Evolutionary conservation across 129 eudicot genomes (phyloP), one percentile per base, ranked within the genome.

Genomic region (Saposhnikovia divaricata): DNA sequence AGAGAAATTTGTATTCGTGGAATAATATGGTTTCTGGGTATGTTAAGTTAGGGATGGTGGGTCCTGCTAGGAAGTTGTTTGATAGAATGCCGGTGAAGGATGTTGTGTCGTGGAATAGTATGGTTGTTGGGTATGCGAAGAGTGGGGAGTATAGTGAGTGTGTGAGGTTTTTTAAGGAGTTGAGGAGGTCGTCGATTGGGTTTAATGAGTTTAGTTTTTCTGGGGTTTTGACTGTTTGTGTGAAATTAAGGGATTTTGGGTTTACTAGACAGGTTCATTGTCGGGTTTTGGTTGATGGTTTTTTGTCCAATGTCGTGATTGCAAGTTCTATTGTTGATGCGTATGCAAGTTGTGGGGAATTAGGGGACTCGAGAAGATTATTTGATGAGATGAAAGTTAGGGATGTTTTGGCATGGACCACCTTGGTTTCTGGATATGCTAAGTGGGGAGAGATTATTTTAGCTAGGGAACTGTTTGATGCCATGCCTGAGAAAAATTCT

Each of bases 11-110:
- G 88, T 91, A 84, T 77, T 87, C 89, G n/a, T 91, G 97, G 98
- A 93, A 93, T 45, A 85, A 84, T 77, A 88, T 88, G 89, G 86
- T 93, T 37, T 89, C 93, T 27, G 98, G 98, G 87, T 93, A 93
- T 81, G 89, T 87, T n/a, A 88, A 89, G 82, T 79, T 82, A 47
- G 85, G 97, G 72, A 87, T 91, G 97, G 79, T 90, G 78, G 77
- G 72, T 34, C 86, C 89, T 3, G 95, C 97, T 11, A 83, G 84
- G 83, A 80, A 77, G 53, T 72, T 93, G 82, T 93, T 93, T 79
- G 90, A 87, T 81, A 82, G 21, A 80, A 91, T 91, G 94, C 80
- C 74, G 45, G 90, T 85, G 18, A 91, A 82, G 80, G 95, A 93
- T 73, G 89, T 86, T n/a, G 98, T 93, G 42, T 80, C 92, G 8